Percentiles rank a stretch among this genome's conserved stretches.
phyloP scores from a whole-genome alignment of 257 asterid genomes.

The Mitragyna speciosa region DNA sequence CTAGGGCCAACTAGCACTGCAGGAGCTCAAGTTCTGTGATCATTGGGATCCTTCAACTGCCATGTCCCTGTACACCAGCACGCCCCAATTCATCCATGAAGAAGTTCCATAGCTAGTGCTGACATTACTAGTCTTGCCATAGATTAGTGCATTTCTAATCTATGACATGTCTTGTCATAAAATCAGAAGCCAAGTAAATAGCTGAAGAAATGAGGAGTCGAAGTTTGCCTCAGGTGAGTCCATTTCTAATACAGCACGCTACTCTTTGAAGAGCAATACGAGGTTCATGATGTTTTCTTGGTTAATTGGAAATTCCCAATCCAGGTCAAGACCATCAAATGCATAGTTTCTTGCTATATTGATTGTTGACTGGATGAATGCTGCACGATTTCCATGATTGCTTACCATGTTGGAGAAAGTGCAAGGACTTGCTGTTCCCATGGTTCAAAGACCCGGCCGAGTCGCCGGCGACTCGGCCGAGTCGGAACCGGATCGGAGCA shows the following conservation, averaged over 20 bases:
- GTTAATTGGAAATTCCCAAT: constrained; percentile 57
- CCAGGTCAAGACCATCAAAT: constrained; percentile 62
- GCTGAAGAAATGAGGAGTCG: constrained; percentile 44
- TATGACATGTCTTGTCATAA: too few relatives aligned
- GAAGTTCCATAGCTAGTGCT: too few relatives aligned
- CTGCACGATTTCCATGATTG: constrained; percentile 24
- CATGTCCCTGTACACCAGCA: too few relatives aligned
- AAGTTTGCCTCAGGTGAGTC: too few relatives aligned
- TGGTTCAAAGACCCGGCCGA: too few relatives aligned
- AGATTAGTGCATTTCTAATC: too few relatives aligned
- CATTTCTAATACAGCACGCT: constrained; percentile 5
- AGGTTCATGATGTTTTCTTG: constrained; percentile 46
- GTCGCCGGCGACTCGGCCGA: too few relatives aligned
- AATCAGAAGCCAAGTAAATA: constrained; percentile 44
- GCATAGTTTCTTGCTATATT: constrained; percentile 33
- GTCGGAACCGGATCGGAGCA: too few relatives aligned
- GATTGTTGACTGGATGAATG: constrained; percentile 56
- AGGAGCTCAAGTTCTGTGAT: constrained; percentile 54
- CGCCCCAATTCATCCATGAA: too few relatives aligned
- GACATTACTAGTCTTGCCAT: too few relatives aligned
- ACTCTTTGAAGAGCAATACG: constrained; percentile 32
- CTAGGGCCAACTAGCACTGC: constrained; percentile 63
- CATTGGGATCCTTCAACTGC: too few relatives aligned
- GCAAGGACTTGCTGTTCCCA: constrained; percentile 23
- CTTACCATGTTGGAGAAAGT: constrained; percentile 29